These are phyloP conservation scores for Bathelium albidoporum DNA, from an alignment of 495 filamentous ascomycete species.

Conservation along the genomic window DNA sequence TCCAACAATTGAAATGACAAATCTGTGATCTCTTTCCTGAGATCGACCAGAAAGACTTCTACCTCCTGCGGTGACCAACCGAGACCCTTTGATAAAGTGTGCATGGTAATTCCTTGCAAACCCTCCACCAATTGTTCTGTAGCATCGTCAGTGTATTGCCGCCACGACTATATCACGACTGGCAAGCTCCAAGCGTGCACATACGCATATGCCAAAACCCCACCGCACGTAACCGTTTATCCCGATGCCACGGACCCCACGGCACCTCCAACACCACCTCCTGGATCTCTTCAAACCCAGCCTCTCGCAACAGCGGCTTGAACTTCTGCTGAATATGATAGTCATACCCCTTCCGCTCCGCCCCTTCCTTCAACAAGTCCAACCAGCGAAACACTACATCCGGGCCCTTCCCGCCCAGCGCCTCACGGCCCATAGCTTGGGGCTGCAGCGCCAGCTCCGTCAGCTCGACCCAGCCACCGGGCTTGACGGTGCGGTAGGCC, in stretches of 20 bases:
- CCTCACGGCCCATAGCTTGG: background rate
- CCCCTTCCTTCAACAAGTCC: background rate
- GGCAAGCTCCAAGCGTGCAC: background rate
- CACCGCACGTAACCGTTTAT: slow-evolving; percentile 5
- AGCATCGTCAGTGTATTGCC: background rate
- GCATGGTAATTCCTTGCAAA: slow-evolving; percentile 4
- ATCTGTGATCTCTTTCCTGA: background rate
- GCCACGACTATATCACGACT: background rate
- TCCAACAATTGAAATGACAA: background rate
- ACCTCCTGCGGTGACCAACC: slow-evolving; percentile 3
- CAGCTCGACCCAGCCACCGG: slow-evolving; percentile 5
- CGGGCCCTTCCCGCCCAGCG: background rate
- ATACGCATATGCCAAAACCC: slow-evolving; percentile 7
- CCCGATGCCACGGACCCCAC: slow-evolving; percentile 5
- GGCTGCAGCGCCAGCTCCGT: slow-evolving; percentile 1
- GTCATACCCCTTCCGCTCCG: slow-evolving; percentile 4
- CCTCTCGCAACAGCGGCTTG: background rate
- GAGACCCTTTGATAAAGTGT: background rate
- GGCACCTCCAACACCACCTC: background rate
- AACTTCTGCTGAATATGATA: background rate
- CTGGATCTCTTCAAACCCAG: slow-evolving; percentile 4
- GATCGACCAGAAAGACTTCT: background rate
- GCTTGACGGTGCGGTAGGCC: slow-evolving; percentile 2
- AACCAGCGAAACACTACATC: slow-evolving; percentile 1
- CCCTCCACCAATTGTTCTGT: slow-evolving; percentile 2